Conservation (phyloP, 495 filamentous ascomycete genomes). For the Rhizodiscina lignyota region DNA sequence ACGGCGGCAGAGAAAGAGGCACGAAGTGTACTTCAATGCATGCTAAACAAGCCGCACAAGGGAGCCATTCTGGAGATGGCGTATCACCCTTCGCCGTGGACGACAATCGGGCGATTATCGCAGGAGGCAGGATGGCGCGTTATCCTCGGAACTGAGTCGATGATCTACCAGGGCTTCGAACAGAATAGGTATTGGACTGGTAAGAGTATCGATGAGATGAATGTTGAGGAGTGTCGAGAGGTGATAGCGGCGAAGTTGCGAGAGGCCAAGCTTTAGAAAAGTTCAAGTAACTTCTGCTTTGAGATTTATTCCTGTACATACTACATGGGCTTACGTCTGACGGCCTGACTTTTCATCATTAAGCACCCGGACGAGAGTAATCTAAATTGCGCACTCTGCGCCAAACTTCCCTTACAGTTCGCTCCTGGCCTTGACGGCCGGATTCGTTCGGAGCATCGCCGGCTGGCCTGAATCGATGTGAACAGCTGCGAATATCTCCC, state of each 20-base stretch:
- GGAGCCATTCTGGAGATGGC: conserved; percentile 66
- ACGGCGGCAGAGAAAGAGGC: conserved; percentile 39
- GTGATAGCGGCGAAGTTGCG: conserved; percentile 26
- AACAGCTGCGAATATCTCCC: no score
- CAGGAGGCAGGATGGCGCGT: conserved; percentile 47
- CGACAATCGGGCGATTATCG: conserved; percentile 40
- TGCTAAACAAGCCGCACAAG: conserved; percentile 33
- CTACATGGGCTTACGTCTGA: no score
- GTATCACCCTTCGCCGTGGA: conserved; percentile 55
- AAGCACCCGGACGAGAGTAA: conserved; percentile 40
- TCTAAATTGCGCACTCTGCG: conserved; percentile 40
- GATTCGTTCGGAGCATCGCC: conserved; percentile 41
- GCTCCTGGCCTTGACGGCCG: conserved; percentile 44
- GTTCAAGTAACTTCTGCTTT: not conserved
- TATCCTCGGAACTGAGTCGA: conserved; percentile 49
- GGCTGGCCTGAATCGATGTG: conserved; percentile 42
- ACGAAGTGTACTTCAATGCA: conserved; percentile 36
- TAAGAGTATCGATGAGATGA: conserved; percentile 32
- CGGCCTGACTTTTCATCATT: no score
- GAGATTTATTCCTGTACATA: no score
- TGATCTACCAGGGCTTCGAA: conserved; percentile 63
- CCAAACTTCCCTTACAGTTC: conserved; percentile 54
- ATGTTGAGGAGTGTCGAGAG: conserved; percentile 34
- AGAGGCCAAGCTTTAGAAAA: not conserved
- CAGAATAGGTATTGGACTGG: conserved; percentile 51